Conservation (phyloP, 1,284 basidiomycete genomes). For the Trametes versicolor region DNA sequence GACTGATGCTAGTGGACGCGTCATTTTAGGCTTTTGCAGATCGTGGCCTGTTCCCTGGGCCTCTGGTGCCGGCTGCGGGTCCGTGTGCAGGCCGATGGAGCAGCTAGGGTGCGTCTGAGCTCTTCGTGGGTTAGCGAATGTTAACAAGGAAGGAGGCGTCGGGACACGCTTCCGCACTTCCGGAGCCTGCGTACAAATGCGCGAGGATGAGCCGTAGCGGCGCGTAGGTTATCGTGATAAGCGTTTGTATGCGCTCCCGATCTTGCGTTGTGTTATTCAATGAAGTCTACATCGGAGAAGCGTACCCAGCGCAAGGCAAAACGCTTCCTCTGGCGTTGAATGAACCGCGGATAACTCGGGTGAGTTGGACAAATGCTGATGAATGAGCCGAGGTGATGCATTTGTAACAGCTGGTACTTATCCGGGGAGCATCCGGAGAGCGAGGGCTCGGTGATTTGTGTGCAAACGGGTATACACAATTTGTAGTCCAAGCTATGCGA, state of each 20-base stretch:
- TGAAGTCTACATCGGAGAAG: not conserved
- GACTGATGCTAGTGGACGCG: not conserved
- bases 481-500: not conserved
- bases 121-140: constrained; percentile 10
- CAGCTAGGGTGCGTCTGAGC: constrained; percentile 3
- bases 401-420: not conserved
- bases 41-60: constrained; percentile 25
- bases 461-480: not conserved
- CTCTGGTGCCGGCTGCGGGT: constrained; percentile 1
- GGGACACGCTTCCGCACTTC: constrained; percentile 9
- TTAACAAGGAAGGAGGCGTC: constrained; percentile 8
- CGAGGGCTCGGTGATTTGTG: not conserved
- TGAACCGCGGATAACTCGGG: not conserved
- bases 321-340: not conserved
- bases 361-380: constrained; percentile 4
- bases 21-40: constrained; percentile 30
- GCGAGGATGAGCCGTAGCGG: constrained; percentile 15
- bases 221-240: constrained; percentile 12
- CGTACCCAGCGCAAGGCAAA: not conserved
- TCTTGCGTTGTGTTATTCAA: not conserved
- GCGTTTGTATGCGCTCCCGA: constrained; percentile 1
- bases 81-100: constrained; percentile 1
- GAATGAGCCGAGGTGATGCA: not conserved
- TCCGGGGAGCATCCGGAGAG: not conserved
- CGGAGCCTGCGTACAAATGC: not conserved